These are phyloP conservation scores for Pichia sp. DNA, from an alignment of 1,139 yeast species.

Conservation along the genomic window DNA sequence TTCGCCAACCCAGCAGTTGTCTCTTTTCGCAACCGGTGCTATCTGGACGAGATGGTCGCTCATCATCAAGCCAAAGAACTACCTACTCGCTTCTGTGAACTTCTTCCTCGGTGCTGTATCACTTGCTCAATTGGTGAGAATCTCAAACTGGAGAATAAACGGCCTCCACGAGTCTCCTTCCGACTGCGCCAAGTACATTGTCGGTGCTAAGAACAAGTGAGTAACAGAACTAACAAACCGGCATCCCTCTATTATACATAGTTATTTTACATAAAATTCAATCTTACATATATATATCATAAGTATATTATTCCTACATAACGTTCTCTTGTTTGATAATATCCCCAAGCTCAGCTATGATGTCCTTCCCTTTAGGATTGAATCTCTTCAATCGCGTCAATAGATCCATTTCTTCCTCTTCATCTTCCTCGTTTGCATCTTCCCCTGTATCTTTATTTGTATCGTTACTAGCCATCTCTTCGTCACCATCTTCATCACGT, in stretches of 20 bases:
- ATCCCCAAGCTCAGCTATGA: slow-evolving; percentile 24
- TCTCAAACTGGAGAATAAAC: slow-evolving; percentile 51
- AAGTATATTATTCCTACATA: slow-evolving; percentile 14
- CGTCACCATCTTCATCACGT: slow-evolving; percentile 16
- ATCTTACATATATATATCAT: not conserved
- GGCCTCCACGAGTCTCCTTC: slow-evolving; percentile 39
- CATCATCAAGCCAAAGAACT: slow-evolving; percentile 84
- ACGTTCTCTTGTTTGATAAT: slow-evolving; percentile 22
- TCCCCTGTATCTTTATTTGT: slow-evolving; percentile 18
- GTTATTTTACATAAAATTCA: too few relatives aligned
- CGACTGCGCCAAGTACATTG: slow-evolving; percentile 51
- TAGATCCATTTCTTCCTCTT: slow-evolving; percentile 24
- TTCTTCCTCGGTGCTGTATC: slow-evolving; percentile 91
- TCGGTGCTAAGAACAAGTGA: slow-evolving; percentile 36
- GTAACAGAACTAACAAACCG: not conserved
- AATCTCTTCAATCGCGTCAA: not conserved
- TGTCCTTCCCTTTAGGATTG: slow-evolving; percentile 2
- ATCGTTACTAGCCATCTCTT: slow-evolving; percentile 9
- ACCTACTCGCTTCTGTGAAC: slow-evolving; percentile 83
- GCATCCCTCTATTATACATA: too few relatives aligned
- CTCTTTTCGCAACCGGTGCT: slow-evolving; percentile 83
- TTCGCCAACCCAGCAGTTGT: slow-evolving; percentile 87
- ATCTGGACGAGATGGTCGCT: slow-evolving; percentile 99
- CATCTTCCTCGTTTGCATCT: slow-evolving; percentile 26
- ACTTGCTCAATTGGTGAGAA: slow-evolving; percentile 70